A percentile compares a stretch with the other conserved stretches of the same genome.
Conservation (phyloP, 164 flowering plant genomes). For the Macadamia integrifolia region DNA sequence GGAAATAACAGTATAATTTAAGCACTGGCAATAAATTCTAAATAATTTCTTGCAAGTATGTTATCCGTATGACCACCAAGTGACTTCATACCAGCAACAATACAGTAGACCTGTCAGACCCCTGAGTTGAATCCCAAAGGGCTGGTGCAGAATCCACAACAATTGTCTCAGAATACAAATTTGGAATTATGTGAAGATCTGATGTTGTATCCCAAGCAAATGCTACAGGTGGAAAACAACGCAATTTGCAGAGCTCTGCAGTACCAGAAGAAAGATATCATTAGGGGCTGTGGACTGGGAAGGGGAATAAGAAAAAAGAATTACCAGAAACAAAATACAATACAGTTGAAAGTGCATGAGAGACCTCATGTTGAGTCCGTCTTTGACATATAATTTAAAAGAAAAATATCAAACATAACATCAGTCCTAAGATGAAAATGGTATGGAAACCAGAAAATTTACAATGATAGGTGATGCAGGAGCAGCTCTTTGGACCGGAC, state of each 20-base stretch:
- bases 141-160: constrained; percentile 90
- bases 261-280: constrained; percentile 13
- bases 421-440: too few species aligned
- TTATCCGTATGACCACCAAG: background rate
- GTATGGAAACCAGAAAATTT: too few species aligned
- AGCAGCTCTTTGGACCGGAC: too few species aligned
- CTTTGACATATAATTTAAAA: too few species aligned
- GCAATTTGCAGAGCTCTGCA: constrained; percentile 85
- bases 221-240: constrained; percentile 97
- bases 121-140: constrained; percentile 58
- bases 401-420: too few species aligned
- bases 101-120: constrained; percentile 66
- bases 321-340: too few species aligned
- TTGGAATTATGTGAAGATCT: constrained; percentile 84
- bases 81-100: constrained; percentile 56
- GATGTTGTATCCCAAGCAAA: constrained; percentile 88
- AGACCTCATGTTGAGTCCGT: too few species aligned
- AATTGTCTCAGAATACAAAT: constrained; percentile 62
- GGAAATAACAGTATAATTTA: background rate
- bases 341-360: too few species aligned
- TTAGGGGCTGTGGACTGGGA: background rate
- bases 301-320: background rate
- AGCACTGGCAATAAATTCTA: too few species aligned
- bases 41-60: too few species aligned
- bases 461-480: too few species aligned